Base-by-base conservation (phyloP, 2,329 filamentous ascomycete genomes). In the Clarireedia sp. region DNA sequence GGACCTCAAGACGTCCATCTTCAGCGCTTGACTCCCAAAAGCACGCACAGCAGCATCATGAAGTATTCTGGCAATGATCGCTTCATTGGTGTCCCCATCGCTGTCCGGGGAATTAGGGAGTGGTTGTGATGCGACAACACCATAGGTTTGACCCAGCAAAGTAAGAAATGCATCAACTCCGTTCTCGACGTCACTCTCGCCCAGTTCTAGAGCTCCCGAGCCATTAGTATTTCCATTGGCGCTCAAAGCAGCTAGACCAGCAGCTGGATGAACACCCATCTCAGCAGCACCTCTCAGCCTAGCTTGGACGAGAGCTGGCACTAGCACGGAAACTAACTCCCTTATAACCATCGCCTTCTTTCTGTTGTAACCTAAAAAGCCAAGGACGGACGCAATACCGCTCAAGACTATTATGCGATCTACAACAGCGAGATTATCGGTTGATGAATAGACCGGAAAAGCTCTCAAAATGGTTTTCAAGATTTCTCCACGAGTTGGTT, bases 201-300 rank as follows among this genome's bases (percentile, higher is more conserved):
- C 78, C 14, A 87, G 73, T 62, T 86, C 82, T 33, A 86, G 73
- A 2, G 76, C 79, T 36, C 78, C 74, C 7, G 77, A 73, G 9
- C 78, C 78, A 56, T 74, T 77, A 19, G 69, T 70, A 43, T 76
- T 76, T 1, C 76, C 75, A 55, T 73, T 74, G 2, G 73, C 70
- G 10, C 80, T 74, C 29, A 94, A 74, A 12, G 86, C 85, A 24
- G 90, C 85, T 50, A 96, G 74, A 0, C 90, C 91, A 9, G 92
- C 90, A 17, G 92, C 92, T 41, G 94, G 94, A 71, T 97, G 92
- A 37, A 99, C 89, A 3, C 92, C 94, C 66, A 94, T 89, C 67
- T 97, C 94, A n/a, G 94, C 91, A 41, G 94, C 94, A 33, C 92
- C 92, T 48, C 92, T 80, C 47, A 95, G 96, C 40, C 94, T 82